Conservation (phyloP, 768 basidiomycete genomes). For the Boletales sp. region DNA sequence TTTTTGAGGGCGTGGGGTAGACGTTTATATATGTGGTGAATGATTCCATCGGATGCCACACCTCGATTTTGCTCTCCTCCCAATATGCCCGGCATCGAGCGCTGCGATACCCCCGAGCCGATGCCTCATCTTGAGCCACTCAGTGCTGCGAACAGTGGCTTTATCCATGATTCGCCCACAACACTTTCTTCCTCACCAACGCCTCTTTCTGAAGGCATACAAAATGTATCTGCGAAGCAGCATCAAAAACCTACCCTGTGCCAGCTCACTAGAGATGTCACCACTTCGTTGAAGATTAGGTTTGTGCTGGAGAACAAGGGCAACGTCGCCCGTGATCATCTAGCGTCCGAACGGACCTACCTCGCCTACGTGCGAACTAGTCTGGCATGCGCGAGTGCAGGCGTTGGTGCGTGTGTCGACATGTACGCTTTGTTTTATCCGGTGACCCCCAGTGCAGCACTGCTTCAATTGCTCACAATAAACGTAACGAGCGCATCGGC, state of each 20-base stretch:
- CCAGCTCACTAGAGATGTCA: background rate
- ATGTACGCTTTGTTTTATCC: too few relatives aligned
- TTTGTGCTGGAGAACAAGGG: slow-evolving; percentile 54
- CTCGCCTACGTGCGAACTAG: slow-evolving; percentile 65
- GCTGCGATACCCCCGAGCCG: background rate
- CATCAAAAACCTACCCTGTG: background rate
- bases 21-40: too few relatives aligned
- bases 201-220: background rate
- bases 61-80: background rate
- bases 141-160: slow-evolving; percentile 8
- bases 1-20: too few relatives aligned
- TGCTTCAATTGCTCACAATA: slow-evolving; percentile 53
- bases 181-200: background rate
- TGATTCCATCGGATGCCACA: too few relatives aligned
- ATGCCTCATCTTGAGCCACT: slow-evolving; percentile 20
- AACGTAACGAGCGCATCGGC: slow-evolving; percentile 9
- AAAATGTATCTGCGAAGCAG: background rate
- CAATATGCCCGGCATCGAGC: slow-evolving; percentile 14
- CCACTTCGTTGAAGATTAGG: slow-evolving; percentile 17
- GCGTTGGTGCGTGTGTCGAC: slow-evolving; percentile 46
- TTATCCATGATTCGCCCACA: slow-evolving; percentile 2
- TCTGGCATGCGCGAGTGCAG: slow-evolving; percentile 53
- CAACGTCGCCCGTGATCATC: slow-evolving; percentile 61
- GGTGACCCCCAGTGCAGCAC: slow-evolving; percentile 25
- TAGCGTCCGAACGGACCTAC: slow-evolving; percentile 62